Evolutionary conservation across 306 rosid species (phyloP).

Genomic region (Gastrolobium villosum): DNA sequence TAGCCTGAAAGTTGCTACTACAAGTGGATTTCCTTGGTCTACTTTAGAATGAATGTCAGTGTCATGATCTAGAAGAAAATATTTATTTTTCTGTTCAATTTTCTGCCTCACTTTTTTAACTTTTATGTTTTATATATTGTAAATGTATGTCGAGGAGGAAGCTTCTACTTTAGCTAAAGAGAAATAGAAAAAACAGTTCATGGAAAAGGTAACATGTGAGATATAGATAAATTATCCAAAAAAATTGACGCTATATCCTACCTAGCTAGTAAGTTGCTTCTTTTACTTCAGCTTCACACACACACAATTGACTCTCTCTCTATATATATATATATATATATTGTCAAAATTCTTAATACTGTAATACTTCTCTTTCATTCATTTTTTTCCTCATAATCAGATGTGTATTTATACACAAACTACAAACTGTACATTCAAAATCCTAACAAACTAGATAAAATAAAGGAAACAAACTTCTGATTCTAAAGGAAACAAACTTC

Average conservation of each 20-base stretch:
- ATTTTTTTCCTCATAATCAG: too few relatives aligned
- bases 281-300: neutral
- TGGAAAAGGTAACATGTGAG: conserved; percentile 29
- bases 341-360: too few relatives aligned
- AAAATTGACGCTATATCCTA: neutral
- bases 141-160: conserved; percentile 59
- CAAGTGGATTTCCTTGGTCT: conserved; percentile 39
- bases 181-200: conserved; percentile 32
- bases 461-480: too few relatives aligned
- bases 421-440: too few relatives aligned
- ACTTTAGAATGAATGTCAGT: conserved; percentile 48
- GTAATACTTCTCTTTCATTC: too few relatives aligned
- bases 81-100: conserved; percentile 43
- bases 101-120: conserved; percentile 5
- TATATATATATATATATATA: neutral
- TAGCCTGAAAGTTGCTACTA: conserved; percentile 16
- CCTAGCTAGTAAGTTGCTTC: neutral
- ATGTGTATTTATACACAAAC: too few relatives aligned
- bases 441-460: too few relatives aligned
- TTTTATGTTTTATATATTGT: conserved; percentile 51
- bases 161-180: conserved; percentile 48
- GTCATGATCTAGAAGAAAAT: conserved; percentile 36
- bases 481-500: too few relatives aligned
- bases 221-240: conserved; percentile 18
- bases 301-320: too few relatives aligned